Percentiles rank a stretch among this genome's conserved stretches.
These are phyloP conservation scores for Alternaria rosae DNA, from an alignment of 2,329 filamentous ascomycete species.

Conservation along the genomic window DNA sequence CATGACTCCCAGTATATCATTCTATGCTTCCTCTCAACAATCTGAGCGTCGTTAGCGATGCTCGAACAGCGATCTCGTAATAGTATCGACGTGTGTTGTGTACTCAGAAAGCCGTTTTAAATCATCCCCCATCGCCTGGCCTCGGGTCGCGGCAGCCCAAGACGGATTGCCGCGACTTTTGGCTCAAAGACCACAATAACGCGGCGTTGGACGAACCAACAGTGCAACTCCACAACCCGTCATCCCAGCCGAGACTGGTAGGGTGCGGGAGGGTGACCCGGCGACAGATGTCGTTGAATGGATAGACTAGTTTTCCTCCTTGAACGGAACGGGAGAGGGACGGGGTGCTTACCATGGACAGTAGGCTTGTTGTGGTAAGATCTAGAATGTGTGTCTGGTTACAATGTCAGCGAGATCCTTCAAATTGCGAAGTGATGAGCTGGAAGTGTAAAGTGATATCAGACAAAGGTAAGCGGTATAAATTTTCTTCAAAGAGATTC, in stretches of 20 bases:
- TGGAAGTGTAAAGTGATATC: slow-evolving; percentile 38
- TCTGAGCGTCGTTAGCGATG: slow-evolving; percentile 20
- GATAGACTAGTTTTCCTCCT: slow-evolving; percentile 70
- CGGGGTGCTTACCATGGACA: slow-evolving; percentile 32
- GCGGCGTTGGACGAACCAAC: slow-evolving; percentile 52
- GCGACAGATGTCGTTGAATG: slow-evolving; percentile 69
- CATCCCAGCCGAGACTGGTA: slow-evolving; percentile 66
- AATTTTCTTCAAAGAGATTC: slow-evolving; percentile 65
- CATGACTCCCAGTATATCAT: not conserved
- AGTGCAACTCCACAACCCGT: slow-evolving; percentile 77
- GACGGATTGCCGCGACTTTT: slow-evolving; percentile 45
- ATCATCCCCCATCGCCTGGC: slow-evolving; percentile 71
- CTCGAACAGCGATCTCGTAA: slow-evolving; percentile 3
- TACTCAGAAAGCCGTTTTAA: slow-evolving; percentile 73
- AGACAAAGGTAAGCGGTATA: slow-evolving; percentile 66
- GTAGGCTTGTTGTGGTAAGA: not conserved
- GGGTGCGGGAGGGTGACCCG: slow-evolving; percentile 78
- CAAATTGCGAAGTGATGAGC: slow-evolving; percentile 2
- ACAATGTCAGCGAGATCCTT: slow-evolving; percentile 25
- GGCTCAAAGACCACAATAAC: slow-evolving; percentile 65
- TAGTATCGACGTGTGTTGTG: slow-evolving; percentile 17
- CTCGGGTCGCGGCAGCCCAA: slow-evolving; percentile 56
- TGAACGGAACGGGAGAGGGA: slow-evolving; percentile 31
- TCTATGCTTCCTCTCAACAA: not conserved
- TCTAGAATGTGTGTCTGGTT: not conserved